Evolutionary conservation across 768 basidiomycete genomes (phyloP), one percentile per base, ranked within the genome.

Genomic region (Amanita brunnescens): DNA sequence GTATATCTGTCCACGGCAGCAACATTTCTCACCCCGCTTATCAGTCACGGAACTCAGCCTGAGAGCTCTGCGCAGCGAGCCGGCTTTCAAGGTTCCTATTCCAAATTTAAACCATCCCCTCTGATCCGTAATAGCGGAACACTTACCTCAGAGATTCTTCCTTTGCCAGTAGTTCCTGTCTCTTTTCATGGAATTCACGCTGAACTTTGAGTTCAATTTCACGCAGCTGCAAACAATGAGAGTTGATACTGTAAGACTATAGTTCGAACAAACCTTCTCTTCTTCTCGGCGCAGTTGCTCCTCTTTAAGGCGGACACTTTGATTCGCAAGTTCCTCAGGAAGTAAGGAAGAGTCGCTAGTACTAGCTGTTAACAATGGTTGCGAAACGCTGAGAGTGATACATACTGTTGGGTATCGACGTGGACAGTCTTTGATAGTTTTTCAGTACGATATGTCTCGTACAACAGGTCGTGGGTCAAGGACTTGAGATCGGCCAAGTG

Each of bases 181-280:
- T 78, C 74, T 95, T 94, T 75, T 98, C 90, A 64, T 89, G 91
- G 68, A 99, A 91, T 75, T 99, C 96, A 44, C 96, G 81, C 69
- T 97, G 94, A 24, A 97, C 92, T 68, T 92, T 94, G 68, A 97
- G 80, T 68, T 99, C 96, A 67, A 97, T 89, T 72, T 99, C 96
- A 55, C 95, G 91, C 57, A 99, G 78, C 85, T 91, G 59, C 49
- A 48, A 16, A 53, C 55, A 51, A 52, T 54, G 51, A 47, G 58
- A 39, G 38, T 34, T 37, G 49, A 49, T 35, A 32, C 39, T n/a
- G 3, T 9, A 26, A 24, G 42, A 8, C 44, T 53, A 45, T 20
- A 29, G 14, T 12, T n/a, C 10, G 14, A 33, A 48, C 66, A 10
- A 33, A 88, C 86, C 77, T 95, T 95, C 75, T 96, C 92, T 73